Evolutionary conservation across 768 basidiomycete genomes (phyloP).

Genomic region (Crucibulum laeve): DNA sequence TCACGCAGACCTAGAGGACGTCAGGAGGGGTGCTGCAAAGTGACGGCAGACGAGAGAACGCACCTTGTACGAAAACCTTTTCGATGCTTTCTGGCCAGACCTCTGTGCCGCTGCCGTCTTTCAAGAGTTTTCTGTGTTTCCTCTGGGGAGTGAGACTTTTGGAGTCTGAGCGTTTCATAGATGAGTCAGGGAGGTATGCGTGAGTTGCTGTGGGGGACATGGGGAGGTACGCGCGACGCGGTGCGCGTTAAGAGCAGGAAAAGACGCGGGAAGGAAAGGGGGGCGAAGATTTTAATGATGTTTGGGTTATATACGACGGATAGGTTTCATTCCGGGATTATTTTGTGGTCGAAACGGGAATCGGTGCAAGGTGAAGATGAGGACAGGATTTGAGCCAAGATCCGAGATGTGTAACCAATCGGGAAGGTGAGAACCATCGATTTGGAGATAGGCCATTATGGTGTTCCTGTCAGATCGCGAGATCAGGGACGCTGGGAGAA

Average conservation of each 20-base stretch:
- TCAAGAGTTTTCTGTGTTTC: conserved; percentile 81
- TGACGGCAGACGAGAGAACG: conserved; percentile 1
- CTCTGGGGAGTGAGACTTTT: conserved; percentile 67
- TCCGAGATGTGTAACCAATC: conserved; percentile 43
- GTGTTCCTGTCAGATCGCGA: conserved; percentile 10
- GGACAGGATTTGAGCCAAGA: conserved; percentile 31
- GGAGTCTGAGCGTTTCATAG: conserved; percentile 26
- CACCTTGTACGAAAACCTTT: conserved; percentile 73
- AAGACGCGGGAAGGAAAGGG: conserved; percentile 6
- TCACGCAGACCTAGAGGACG: conserved; percentile 54
- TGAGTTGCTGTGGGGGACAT: conserved; percentile 3
- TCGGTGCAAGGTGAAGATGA: conserved; percentile 15
- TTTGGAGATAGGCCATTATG: conserved; percentile 36
- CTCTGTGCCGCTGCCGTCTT: conserved; percentile 70
- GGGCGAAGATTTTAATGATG: conserved; percentile 8
- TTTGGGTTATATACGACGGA: conserved; percentile 19
- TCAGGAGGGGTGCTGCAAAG: conserved; percentile 3
- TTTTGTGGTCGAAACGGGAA: conserved; percentile 18
- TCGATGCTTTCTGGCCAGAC: conserved; percentile 84
- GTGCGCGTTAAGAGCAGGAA: conserved; percentile 18
- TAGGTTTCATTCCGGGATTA: conserved; percentile 15
- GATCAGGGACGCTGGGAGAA: conserved; percentile 7
- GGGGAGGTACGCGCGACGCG: conserved; percentile 12
- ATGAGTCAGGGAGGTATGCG: conserved; percentile 22
- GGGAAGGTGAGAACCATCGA: conserved; percentile 45